Evolutionary conservation across 108 stramenopile species (phyloP).

Genomic region (Nannochloropsis granulata): DNA sequence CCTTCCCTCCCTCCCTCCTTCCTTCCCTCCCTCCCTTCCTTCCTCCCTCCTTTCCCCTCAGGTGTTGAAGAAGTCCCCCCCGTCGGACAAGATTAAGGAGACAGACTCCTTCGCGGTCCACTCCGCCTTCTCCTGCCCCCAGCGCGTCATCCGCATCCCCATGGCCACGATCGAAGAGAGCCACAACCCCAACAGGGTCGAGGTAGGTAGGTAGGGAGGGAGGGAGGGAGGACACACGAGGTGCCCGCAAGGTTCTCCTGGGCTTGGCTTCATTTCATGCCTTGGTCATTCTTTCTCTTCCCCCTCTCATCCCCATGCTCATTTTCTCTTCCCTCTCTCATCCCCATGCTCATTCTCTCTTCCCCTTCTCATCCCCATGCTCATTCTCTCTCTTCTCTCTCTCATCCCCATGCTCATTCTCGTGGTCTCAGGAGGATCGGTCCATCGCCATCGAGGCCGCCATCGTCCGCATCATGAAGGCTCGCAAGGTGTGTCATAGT

Average conservation of each 20-base stretch:
- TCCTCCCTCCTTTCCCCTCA: neutral
- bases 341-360: too few relatives aligned
- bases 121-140: conserved; percentile 63
- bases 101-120: conserved; percentile 81
- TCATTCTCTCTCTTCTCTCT: too few relatives aligned
- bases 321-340: too few relatives aligned
- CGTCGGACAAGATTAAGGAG: conserved; percentile 59
- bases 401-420: too few relatives aligned
- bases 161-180: conserved; percentile 95
- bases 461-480: conserved; percentile 99
- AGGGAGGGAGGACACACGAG: too few relatives aligned
- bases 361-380: too few relatives aligned
- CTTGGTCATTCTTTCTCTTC: neutral
- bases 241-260: too few relatives aligned
- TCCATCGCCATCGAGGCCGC: conserved; percentile 94
- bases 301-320: neutral
- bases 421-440: conserved; percentile 13
- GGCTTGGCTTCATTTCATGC: neutral
- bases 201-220: conserved; percentile 59
- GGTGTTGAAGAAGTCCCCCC: conserved; percentile 51
- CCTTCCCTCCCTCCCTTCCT: neutral
- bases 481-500: conserved; percentile 64
- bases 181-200: conserved; percentile 86
- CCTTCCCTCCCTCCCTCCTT: too few relatives aligned
- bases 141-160: conserved; percentile 89